phyloP scores from a whole-genome alignment of 108 stramenopile genomes.

The Mediolabrus comicus region DNA sequence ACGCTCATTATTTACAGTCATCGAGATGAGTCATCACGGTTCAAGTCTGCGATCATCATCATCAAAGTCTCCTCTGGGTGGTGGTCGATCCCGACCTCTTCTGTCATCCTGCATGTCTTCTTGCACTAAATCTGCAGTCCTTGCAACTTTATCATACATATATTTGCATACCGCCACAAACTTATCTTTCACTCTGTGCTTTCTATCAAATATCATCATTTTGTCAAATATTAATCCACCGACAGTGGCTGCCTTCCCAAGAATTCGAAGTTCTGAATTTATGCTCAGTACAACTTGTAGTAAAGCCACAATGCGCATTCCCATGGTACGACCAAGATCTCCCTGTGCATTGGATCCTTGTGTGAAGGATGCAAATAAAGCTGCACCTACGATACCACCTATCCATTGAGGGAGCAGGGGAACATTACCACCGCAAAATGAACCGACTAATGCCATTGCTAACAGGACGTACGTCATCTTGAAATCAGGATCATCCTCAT shows the following conservation, averaged over 20 bases:
- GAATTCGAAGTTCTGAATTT: conserved; percentile 62
- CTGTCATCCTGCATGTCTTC: neutral
- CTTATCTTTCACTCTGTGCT: conserved; percentile 74
- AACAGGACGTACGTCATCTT: conserved; percentile 70
- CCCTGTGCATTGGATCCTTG: conserved; percentile 56
- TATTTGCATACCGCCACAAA: conserved; percentile 52
- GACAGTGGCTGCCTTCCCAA: conserved; percentile 61
- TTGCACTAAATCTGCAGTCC: neutral
- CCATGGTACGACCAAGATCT: conserved; percentile 77
- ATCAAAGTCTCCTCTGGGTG: neutral
- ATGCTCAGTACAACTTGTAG: conserved; percentile 57
- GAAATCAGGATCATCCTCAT: conserved; percentile 66
- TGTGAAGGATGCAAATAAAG: conserved; percentile 59
- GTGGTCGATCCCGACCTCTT: neutral
- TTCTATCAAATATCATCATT: conserved; percentile 82
- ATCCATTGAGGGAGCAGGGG: conserved; percentile 83
- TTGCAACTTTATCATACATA: conserved; percentile 55
- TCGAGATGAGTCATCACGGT: neutral
- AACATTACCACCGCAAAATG: conserved; percentile 73
- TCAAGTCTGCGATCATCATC: neutral
- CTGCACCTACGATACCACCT: conserved; percentile 69
- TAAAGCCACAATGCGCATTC: conserved; percentile 76
- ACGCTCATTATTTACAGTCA: too few relatives aligned
- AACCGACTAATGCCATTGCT: conserved; percentile 74
- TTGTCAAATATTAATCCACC: conserved; percentile 72